Conservation (phyloP, 352 stramenopile species). For the Phytophthora sp. region DNA sequence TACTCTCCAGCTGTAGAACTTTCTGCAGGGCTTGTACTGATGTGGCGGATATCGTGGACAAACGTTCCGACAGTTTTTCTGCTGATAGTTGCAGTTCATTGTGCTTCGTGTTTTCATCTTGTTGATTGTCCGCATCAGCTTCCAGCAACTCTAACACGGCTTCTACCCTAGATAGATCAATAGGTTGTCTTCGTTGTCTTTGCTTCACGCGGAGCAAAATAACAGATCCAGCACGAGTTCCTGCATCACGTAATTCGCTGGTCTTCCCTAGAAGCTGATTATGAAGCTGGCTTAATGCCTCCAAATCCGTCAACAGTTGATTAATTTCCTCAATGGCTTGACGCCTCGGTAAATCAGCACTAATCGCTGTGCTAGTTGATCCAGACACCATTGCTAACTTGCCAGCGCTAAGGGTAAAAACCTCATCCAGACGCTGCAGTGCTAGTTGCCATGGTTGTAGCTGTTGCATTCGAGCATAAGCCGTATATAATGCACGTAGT, state of each 20-base stretch:
- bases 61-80: constrained; percentile 27
- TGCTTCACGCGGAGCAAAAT: constrained; percentile 14
- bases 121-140: constrained; percentile 12
- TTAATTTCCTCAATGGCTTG: constrained; percentile 42
- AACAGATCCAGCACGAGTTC: constrained; percentile 1
- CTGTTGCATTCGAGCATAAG: constrained; percentile 62
- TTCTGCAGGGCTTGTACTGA: constrained; percentile 16
- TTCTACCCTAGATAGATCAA: constrained; percentile 43
- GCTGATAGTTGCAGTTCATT: not conserved
- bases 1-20: constrained; percentile 23
- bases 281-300: constrained; percentile 57
- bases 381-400: constrained; percentile 1
- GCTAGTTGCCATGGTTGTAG: constrained; percentile 53
- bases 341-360: constrained; percentile 13
- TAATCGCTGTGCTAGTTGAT: not conserved
- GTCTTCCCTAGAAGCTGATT: constrained; percentile 57
- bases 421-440: constrained; percentile 53
- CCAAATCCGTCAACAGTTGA: constrained; percentile 44
- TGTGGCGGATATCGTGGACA: constrained; percentile 7
- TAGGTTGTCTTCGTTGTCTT: constrained; percentile 31
- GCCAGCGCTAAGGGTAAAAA: constrained; percentile 29
- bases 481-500: constrained; percentile 57
- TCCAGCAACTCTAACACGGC: constrained; percentile 50
- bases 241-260: constrained; percentile 55
- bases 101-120: not conserved